phyloP scores from a whole-genome alignment of 768 basidiomycete genomes.

The Auriscalpium orientale region DNA sequence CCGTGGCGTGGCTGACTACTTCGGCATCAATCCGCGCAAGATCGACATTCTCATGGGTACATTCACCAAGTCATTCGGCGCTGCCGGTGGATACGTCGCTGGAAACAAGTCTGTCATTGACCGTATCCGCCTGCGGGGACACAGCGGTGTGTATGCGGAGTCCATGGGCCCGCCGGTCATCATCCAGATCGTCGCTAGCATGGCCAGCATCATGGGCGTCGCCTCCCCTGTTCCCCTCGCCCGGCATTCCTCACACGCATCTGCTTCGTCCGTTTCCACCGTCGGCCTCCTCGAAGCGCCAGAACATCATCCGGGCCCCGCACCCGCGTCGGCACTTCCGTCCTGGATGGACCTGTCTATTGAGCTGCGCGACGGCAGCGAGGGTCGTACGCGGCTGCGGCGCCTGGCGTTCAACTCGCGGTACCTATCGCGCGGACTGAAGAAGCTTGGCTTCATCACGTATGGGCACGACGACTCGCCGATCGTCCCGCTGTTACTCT shows the following conservation, averaged over 20 bases:
- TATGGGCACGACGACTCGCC: slow-evolving; percentile 90
- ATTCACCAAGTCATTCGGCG: slow-evolving; percentile 92
- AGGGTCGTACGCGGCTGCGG: slow-evolving; percentile 75
- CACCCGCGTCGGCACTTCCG: slow-evolving; percentile 57
- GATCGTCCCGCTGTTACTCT: slow-evolving; percentile 87
- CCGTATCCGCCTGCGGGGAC: slow-evolving; percentile 70
- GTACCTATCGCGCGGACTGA: slow-evolving; percentile 80
- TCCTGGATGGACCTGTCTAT: slow-evolving; percentile 73
- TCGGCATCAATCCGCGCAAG: slow-evolving; percentile 67
- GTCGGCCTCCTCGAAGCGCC: slow-evolving; percentile 19
- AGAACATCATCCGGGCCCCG: slow-evolving; percentile 61
- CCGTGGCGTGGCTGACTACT: slow-evolving; percentile 94
- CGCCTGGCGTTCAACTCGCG: slow-evolving; percentile 93
- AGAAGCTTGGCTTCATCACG: slow-evolving; percentile 93
- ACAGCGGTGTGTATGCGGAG: slow-evolving; percentile 84
- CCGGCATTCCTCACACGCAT: slow-evolving; percentile 24
- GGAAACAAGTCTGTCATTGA: slow-evolving; percentile 78
- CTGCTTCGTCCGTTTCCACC: slow-evolving; percentile 27
- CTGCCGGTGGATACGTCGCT: slow-evolving; percentile 91
- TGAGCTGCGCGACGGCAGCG: slow-evolving; percentile 68
- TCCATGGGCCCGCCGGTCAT: slow-evolving; percentile 86
- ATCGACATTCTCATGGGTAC: slow-evolving; percentile 98
- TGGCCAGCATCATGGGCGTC: slow-evolving; percentile 96
- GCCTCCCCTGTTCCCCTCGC: slow-evolving; percentile 27
- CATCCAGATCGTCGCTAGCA: slow-evolving; percentile 84